Base-by-base conservation (phyloP, 2,329 filamentous ascomycete species). In the Diaporthe citri region DNA sequence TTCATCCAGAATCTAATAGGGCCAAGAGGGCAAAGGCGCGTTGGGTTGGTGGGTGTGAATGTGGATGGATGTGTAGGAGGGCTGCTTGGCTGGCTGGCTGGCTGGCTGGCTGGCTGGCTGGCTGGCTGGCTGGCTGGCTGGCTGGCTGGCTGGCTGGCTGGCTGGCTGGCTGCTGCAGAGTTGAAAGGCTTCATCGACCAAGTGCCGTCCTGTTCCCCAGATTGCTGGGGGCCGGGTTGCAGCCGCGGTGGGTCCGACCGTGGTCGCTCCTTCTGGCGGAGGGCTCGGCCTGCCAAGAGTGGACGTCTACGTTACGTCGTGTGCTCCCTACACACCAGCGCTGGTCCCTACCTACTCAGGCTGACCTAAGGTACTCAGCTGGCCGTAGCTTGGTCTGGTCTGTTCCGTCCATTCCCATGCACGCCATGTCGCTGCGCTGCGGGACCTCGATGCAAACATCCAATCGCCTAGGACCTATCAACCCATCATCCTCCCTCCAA, bases 171-270 rank as follows among this genome's bases (percentile, higher is more conserved):
- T n/a, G n/a, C n/a, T 60, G 57, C 57, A 60, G 57, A 25, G n/a
- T 28, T 28, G 36, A 67, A 51, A 67, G 62, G 62, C 62, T 67
- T 51, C 43, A 36, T 36, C 22, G 28, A 48, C 17, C 62, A 66
- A 51, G 43, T 67, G 62, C 62, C 62, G 62, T 52, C 62, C 51
- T 66, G 62, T 66, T 66, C 62, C 62, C 62, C 62, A 66, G 62
- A 51, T 25, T 51, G 43, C 62, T 66, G 62, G 62, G 62, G 62
- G 62, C 62, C 9, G 41, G 41, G 62, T 51, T 66, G 62, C 62
- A 66, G 43, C 43, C 62, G 62, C 62, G n/a, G 62, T 66, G 62
- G 62, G 43, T 51, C 62, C 62, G 43, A 66, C 43, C 43, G 43
- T 51, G 28, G 28, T 17, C 41, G 59, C 39, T 31, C 60, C 60